Evolutionary conservation across 306 rosid species (phyloP), one percentile per base, ranked within the genome.

Genomic region (Gynostemma pentaphyllum): DNA sequence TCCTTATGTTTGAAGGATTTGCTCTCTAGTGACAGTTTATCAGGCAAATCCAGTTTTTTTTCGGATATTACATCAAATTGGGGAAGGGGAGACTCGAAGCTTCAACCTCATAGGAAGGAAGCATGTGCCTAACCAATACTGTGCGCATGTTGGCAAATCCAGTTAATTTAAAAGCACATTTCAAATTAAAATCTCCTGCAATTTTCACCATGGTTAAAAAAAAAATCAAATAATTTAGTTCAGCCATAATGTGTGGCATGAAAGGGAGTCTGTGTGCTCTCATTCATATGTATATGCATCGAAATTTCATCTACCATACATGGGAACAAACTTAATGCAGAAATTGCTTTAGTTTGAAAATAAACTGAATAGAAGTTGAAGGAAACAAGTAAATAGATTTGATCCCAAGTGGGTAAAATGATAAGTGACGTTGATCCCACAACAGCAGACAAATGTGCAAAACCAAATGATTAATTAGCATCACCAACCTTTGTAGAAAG

Each of bases 401-500:
- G 3, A 36, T 32, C 34, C 34, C 56, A 50, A 24, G 34, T 50
- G 56, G 56, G 21, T 27, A 27, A 52, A 52, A 19, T 32, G 18
- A 28, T 9, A 52, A 39, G 60, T n/a, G 13, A 11, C 30, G 5
- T 59, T 57, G 47, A 59, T 59, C 18, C 46, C 16, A 14, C 5
- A 22, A 42, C 12, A 29, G 29, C 37, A 61, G 30, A 32, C n/a
- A 27, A 45, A 26, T 46, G 14, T 7, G 67, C 9, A 62, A 30
- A 28, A 8, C 14, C 13, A 13, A 62, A 45, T 42, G 29, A 57
- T 28, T 45, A 63, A 40, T 56, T 60, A 16, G 29, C 44, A 48
- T 14, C 27, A 59, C 85, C 44, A 63, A 92, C 98, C 95, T 92
- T 88, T 76, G 68, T 79, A 42, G 96, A 88, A 75, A 91, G 96